A percentile compares a stretch with the other conserved stretches of the same genome.
Evolutionary conservation across 1,139 yeast species (phyloP).

Genomic region (Pichia sp.): DNA sequence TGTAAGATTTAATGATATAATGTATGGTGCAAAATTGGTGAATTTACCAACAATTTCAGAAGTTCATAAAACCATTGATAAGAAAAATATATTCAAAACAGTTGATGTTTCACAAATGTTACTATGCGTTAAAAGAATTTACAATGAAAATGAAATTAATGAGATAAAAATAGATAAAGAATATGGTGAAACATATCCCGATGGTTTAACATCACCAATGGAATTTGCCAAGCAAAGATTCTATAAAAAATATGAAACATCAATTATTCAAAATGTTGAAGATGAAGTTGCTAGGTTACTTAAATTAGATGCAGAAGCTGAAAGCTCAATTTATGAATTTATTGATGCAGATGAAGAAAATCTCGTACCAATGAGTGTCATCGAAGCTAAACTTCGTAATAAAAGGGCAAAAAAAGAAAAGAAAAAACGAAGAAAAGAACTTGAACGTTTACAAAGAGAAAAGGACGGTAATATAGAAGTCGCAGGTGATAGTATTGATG

Average conservation of each 20-base stretch:
- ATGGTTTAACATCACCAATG: conserved; percentile 81
- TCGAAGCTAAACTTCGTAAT: conserved; percentile 18
- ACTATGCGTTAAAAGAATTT: conserved; percentile 60
- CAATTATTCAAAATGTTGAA: conserved; percentile 62
- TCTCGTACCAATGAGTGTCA: conserved; percentile 14
- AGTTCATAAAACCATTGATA: conserved; percentile 81
- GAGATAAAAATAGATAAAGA: conserved; percentile 35
- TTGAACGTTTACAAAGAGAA: conserved; percentile 1
- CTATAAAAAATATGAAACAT: conserved; percentile 42
- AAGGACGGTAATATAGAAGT: conserved; percentile 23
- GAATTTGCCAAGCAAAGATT: conserved; percentile 51
- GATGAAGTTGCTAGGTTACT: conserved; percentile 71
- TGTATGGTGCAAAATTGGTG: conserved; percentile 80
- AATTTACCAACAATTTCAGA: conserved; percentile 88
- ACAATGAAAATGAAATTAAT: conserved; percentile 47
- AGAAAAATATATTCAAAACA: conserved; percentile 81
- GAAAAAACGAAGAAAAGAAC: conserved; percentile 12
- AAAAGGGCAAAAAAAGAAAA: conserved; percentile 26
- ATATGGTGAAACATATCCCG: conserved; percentile 46
- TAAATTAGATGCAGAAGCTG: conserved; percentile 75
- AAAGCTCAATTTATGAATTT: conserved; percentile 71
- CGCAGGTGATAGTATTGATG: conserved; percentile 30
- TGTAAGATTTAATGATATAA: conserved; percentile 44
- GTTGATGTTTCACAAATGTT: conserved; percentile 84
- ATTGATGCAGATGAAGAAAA: conserved; percentile 42